Base-by-base conservation (phyloP, 371 early-diverging fungal species). In the Mucor piriformis region DNA sequence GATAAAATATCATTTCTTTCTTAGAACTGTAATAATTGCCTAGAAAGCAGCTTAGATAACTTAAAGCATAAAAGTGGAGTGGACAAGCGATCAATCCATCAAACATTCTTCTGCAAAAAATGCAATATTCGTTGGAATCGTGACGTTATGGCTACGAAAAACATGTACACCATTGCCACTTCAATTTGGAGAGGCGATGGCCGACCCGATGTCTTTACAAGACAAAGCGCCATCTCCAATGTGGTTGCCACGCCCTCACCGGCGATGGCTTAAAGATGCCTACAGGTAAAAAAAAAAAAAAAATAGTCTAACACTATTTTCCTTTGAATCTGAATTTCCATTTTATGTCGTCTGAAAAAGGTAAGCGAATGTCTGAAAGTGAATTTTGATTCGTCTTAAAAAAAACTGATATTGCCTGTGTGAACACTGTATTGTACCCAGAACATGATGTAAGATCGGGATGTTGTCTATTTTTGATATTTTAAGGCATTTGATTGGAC, bases 121-220 rank as follows among this genome's bases (percentile, higher is more conserved):
- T 53, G 54, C 42, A 40, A 53, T 53, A 53, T 53, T 40, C 21
- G 23, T 18, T 53, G n/a, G n/a, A n/a, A n/a, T n/a, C n/a, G n/a
- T n/a, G n/a, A n/a, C n/a, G n/a, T n/a, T n/a, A n/a, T n/a, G 54
- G 51, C 51, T 10, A 34, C 51, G 6, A 51, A 51, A 23, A 51
- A 33, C 25, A 50, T 50, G 50, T 29, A n/a, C 11, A 10, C 10
- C 33, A 50, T 50, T 15, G 10, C 29, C 18, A 15, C 33, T 13
- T 32, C 16, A 8, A 15, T 50, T 7, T 50, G 33, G 50, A 50
- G 2, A 7, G 50, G 50, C 7, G 11, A 50, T 32, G 50, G 50
- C 13, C 33, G 50, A 8, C 50, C 33, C 11, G 12, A 21, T 35
- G 10, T 51, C 6, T 51, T 51, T 21, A 51, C 3, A 35, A 51